Base-by-base conservation (phyloP, 2,329 filamentous ascomycete genomes). In the Stromatinia cepivora region DNA sequence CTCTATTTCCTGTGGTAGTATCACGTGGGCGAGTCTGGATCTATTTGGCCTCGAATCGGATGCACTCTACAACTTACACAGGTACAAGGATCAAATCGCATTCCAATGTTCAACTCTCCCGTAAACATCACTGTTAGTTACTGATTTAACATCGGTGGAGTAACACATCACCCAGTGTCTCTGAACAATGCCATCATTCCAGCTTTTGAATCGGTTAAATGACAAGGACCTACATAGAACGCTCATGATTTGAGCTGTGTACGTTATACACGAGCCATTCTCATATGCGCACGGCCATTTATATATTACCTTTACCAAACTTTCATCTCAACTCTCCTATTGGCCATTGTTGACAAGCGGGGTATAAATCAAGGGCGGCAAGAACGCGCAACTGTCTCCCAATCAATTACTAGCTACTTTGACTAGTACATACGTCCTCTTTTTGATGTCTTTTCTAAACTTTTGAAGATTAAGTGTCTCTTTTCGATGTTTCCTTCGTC, bases 281-380 rank as follows among this genome's bases (percentile, higher is more conserved):
- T 42, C 36, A 57, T 31, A 58, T 45, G 22, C 28, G 42, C 50
- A 42, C 5, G 48, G 34, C 39, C n/a, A 64, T 42, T 5, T 39
- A 25, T 53, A 64, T 64, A 45, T 56, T 57, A 15, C 28, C 34
- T n/a, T 63, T 59, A 28, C 39, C 64, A 48, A 48, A 59, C 15
- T 22, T 64, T 10, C 20, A 36, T 59, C 20, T n/a, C 20, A 15
- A 10, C 9, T 28, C 11, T 66, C 64, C n/a, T 22, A 66, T 66
- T 59, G 53, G 64, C n/a, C 25, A 39, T 48, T 20, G 20, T n/a
- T 31, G 45, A 39, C 15, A 52, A 50, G 54, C 46, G 65, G 54
- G 65, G 65, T 50, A 62, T 4, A 61, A 39, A 45, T 39, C 25
- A 52, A 25, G 54, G 54, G 54, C 54, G 65, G 54, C 56, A 61